These are phyloP conservation scores for Mycena vitilis DNA, from an alignment of 768 basidiomycete species.

Conservation along the genomic window DNA sequence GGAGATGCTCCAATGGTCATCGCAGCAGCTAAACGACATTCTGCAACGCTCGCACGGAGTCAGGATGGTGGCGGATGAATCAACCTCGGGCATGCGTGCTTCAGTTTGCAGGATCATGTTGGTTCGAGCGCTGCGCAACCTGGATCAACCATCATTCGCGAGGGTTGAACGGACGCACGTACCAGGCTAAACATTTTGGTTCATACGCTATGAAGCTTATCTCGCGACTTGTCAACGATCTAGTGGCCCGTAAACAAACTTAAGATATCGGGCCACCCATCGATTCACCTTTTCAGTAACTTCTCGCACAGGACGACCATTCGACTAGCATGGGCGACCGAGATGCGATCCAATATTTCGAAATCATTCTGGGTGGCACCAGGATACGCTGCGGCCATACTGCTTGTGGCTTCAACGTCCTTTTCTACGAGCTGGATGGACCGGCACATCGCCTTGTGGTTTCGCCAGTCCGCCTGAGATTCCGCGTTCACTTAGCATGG, in stretches of 20 bases:
- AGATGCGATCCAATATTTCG: slow-evolving; percentile 16
- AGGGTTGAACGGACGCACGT: slow-evolving; percentile 4
- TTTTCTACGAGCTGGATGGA: slow-evolving; percentile 6
- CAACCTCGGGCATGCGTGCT: not conserved
- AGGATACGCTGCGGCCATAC: slow-evolving; percentile 14
- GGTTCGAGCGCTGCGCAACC: slow-evolving; percentile 17
- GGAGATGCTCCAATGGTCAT: slow-evolving; percentile 23
- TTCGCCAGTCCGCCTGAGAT: slow-evolving; percentile 21
- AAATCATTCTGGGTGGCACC: slow-evolving; percentile 8
- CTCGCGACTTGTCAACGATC: slow-evolving; percentile 6
- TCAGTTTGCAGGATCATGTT: slow-evolving; percentile 12
- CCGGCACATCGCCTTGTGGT: slow-evolving; percentile 24
- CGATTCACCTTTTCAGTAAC: slow-evolving; percentile 12
- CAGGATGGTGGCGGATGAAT: not conserved
- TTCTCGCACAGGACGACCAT: slow-evolving; percentile 17
- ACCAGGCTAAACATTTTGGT: slow-evolving; percentile 25
- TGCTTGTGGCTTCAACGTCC: not conserved
- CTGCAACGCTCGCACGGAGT: slow-evolving; percentile 21
- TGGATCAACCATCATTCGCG: not conserved
- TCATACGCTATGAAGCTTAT: slow-evolving; percentile 2
- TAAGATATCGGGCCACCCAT: not conserved
- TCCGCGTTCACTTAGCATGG: not conserved
- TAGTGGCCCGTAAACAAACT: not conserved
- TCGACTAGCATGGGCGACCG: slow-evolving; percentile 1
- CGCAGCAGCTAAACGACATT: slow-evolving; percentile 22